A percentile compares a stretch with the other conserved stretches of the same genome.
Conservation (phyloP, 495 filamentous ascomycete species). For the Talaromyces borbonicus region DNA sequence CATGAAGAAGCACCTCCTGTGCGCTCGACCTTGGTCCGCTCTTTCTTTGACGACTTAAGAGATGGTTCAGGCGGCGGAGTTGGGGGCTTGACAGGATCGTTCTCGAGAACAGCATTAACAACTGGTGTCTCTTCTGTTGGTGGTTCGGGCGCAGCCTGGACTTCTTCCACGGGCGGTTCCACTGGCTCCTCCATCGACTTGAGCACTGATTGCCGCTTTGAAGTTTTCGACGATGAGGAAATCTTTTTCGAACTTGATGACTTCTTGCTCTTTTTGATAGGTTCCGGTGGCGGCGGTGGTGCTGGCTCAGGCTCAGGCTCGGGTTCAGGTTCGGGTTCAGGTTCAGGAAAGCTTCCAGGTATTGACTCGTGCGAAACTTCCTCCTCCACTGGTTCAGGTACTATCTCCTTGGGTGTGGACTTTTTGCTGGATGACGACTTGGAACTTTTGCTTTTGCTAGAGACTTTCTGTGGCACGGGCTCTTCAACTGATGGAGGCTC, state of each 20-base stretch:
- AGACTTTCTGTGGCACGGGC: conserved; percentile 9
- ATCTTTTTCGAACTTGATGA: conserved; percentile 23
- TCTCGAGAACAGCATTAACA: conserved; percentile 12
- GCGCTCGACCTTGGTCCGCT: conserved; percentile 47
- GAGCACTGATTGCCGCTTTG: conserved; percentile 11
- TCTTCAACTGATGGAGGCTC: conserved; percentile 10
- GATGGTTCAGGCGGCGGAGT: conserved; percentile 45
- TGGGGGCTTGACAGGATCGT: conserved; percentile 28
- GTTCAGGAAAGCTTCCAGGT: conserved; percentile 33
- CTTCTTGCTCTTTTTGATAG: conserved; percentile 10
- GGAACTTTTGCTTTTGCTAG: conserved; percentile 7
- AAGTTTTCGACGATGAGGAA: conserved; percentile 11
- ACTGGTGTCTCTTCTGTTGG: conserved; percentile 9
- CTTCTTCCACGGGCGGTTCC: conserved; percentile 4
- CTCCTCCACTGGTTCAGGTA: conserved; percentile 13
- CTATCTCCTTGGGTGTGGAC: conserved; percentile 14
- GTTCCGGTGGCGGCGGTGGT: conserved; percentile 18
- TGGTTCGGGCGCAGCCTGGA: conserved; percentile 12
- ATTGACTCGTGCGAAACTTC: conserved; percentile 26
- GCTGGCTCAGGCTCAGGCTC: conserved; percentile 8
- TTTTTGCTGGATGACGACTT: conserved; percentile 11
- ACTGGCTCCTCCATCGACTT: conserved; percentile 11
- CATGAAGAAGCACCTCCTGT: conserved; percentile 38
- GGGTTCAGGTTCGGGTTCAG: conserved; percentile 18
- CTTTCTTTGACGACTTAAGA: conserved; percentile 44